phyloP scores from a whole-genome alignment of 345 rosid genomes.

The Eucalyptus shirleyi region DNA sequence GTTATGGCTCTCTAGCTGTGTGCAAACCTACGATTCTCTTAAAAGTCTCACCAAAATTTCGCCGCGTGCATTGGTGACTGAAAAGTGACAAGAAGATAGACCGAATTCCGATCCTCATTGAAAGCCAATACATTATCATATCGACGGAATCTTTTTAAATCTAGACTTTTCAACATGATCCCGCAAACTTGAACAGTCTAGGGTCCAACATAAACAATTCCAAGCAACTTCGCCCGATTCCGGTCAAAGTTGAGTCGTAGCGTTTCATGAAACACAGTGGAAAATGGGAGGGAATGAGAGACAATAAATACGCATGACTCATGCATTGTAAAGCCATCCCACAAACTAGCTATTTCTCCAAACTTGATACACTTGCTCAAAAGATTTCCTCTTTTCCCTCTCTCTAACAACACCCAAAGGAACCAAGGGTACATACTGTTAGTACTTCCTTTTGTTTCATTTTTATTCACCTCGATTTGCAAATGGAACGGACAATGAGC shows the following conservation, averaged over 20 bases:
- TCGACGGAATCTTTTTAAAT: background rate
- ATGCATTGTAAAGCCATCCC: background rate
- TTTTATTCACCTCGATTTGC: background rate
- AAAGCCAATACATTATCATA: background rate
- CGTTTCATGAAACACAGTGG: background rate
- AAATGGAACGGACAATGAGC: background rate
- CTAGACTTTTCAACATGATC: background rate
- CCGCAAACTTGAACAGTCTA: background rate
- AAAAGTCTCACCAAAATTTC: background rate
- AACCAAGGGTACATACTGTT: background rate
- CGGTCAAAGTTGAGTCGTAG: background rate
- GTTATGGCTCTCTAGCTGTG: background rate
- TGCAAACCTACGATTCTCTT: background rate
- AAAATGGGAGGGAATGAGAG: background rate
- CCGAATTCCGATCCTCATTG: background rate
- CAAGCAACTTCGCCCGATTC: background rate
- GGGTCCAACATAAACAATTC: background rate
- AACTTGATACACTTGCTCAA: background rate
- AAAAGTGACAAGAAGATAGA: background rate
- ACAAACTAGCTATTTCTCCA: background rate
- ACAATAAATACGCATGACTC: background rate
- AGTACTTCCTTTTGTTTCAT: background rate
- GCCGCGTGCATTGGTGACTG: background rate
- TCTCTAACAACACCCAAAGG: background rate
- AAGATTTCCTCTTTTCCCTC: background rate